Conservation (phyloP, 2,329 filamentous ascomycete species). For the Mariannaea elegans region DNA sequence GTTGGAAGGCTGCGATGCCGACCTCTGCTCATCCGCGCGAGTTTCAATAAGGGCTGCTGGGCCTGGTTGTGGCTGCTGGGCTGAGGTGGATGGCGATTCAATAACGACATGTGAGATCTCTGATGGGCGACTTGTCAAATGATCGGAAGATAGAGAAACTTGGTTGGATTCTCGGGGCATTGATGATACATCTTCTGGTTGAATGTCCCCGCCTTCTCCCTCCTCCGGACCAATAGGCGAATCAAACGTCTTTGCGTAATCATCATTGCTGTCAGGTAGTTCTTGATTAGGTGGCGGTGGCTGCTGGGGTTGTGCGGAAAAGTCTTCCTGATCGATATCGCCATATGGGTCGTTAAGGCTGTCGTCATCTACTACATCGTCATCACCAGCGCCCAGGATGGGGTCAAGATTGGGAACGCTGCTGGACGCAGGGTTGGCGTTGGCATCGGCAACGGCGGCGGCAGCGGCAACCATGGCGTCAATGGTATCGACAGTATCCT, state of each 20-base stretch:
- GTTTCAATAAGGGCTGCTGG: constrained; percentile 39
- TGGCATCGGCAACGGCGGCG: constrained; percentile 37
- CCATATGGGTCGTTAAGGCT: constrained; percentile 59
- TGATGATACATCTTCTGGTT: constrained; percentile 55
- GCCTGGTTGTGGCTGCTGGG: constrained; percentile 36
- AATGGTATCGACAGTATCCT: constrained; percentile 61
- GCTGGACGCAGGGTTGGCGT: constrained; percentile 43
- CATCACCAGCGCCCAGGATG: constrained; percentile 46
- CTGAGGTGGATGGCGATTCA: constrained; percentile 42
- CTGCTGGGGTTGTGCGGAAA: constrained; percentile 38
- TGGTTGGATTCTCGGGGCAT: constrained; percentile 53
- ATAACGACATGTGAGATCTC: constrained; percentile 43
- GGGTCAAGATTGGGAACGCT: constrained; percentile 44
- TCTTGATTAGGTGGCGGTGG: constrained; percentile 41
- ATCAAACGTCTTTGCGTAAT: constrained; percentile 62
- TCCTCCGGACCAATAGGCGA: constrained; percentile 53
- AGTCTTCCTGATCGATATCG: constrained; percentile 47
- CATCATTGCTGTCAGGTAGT: constrained; percentile 52
- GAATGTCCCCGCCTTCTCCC: constrained; percentile 47
- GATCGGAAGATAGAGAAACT: constrained; percentile 52
- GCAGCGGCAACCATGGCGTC: constrained; percentile 56
- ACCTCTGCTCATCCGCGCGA: constrained; percentile 35
- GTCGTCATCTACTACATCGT: constrained; percentile 55
- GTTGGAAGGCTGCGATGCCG: constrained; percentile 36
- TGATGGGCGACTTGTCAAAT: constrained; percentile 46